A percentile compares a stretch with the other conserved stretches of the same genome.
These are phyloP conservation scores for Aureoboletus auriporus DNA, from an alignment of 768 basidiomycete genomes.

Conservation along the genomic window DNA sequence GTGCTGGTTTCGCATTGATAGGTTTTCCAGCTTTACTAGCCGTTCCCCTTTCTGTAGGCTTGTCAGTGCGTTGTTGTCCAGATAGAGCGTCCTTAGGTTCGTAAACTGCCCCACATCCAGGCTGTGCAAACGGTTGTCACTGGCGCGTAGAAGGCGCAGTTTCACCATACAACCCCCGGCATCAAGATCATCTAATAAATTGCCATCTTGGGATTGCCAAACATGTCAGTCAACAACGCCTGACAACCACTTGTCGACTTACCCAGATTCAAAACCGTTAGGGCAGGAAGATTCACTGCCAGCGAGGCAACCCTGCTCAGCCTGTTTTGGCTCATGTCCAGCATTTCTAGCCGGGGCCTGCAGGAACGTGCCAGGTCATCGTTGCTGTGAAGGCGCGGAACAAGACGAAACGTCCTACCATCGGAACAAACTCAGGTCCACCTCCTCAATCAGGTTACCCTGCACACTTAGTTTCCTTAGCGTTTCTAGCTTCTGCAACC, in stretches of 20 bases:
- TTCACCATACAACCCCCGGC: constrained; percentile 54
- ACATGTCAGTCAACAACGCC: constrained; percentile 14
- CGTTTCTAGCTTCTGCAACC: constrained; percentile 73
- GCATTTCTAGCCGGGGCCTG: constrained; percentile 67
- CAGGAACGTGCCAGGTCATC: constrained; percentile 10
- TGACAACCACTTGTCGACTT: constrained; percentile 32
- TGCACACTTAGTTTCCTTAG: constrained; percentile 82
- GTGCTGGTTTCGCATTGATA: constrained; percentile 88
- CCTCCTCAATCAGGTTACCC: constrained; percentile 60
- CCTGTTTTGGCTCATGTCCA: constrained; percentile 78
- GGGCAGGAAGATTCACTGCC: constrained; percentile 47
- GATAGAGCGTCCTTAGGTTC: constrained; percentile 84
- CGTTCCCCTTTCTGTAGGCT: constrained; percentile 51
- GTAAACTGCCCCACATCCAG: constrained; percentile 63
- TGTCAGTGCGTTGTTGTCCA: constrained; percentile 75
- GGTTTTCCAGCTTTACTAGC: constrained; percentile 75
- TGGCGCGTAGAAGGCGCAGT: constrained; percentile 80
- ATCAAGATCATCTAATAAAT: constrained; percentile 55
- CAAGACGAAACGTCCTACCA: constrained; percentile 48
- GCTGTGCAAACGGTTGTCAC: constrained; percentile 69
- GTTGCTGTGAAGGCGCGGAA: constrained; percentile 4
- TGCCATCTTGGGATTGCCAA: constrained; percentile 56
- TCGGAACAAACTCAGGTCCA: constrained; percentile 58
- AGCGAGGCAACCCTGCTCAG: constrained; percentile 58
- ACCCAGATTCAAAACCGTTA: constrained; percentile 84